Conservation (phyloP, 129 eudicot species). For the Ambrosia trifida region DNA sequence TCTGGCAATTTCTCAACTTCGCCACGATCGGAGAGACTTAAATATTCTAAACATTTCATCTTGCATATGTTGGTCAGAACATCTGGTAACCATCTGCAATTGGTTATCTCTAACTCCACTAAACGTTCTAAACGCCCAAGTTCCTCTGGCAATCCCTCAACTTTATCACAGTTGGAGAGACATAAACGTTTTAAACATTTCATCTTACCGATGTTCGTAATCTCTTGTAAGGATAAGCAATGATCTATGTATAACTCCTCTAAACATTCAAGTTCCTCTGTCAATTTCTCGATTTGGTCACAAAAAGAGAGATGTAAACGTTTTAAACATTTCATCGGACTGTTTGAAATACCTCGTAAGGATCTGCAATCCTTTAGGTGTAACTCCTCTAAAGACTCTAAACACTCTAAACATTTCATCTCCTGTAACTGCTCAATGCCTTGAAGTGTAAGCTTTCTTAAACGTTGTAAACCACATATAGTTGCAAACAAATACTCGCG, state of each 20-base stretch:
- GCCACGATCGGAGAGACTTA: neutral
- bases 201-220: neutral
- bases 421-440: neutral
- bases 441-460: too few relatives aligned
- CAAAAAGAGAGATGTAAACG: neutral
- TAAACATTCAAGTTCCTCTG: too few relatives aligned
- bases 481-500: too few relatives aligned
- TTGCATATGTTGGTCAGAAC: too few relatives aligned
- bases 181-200: neutral
- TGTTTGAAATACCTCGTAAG: neutral
- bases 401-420: too few relatives aligned
- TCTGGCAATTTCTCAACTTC: conserved; percentile 1
- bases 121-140: conserved; percentile 6
- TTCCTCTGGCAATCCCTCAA: conserved; percentile 13
- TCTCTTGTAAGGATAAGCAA: neutral
- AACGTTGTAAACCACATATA: too few relatives aligned
- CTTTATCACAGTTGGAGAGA: neutral
- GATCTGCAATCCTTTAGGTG: neutral
- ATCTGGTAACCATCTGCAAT: too few relatives aligned
- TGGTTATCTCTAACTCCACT: too few relatives aligned
- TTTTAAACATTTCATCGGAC: neutral
- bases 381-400: neutral
- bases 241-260: neutral
- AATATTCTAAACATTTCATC: neutral
- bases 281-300: too few relatives aligned